Base-by-base conservation (phyloP, 805 yeast species). In the Blastobotrys muscicola region DNA sequence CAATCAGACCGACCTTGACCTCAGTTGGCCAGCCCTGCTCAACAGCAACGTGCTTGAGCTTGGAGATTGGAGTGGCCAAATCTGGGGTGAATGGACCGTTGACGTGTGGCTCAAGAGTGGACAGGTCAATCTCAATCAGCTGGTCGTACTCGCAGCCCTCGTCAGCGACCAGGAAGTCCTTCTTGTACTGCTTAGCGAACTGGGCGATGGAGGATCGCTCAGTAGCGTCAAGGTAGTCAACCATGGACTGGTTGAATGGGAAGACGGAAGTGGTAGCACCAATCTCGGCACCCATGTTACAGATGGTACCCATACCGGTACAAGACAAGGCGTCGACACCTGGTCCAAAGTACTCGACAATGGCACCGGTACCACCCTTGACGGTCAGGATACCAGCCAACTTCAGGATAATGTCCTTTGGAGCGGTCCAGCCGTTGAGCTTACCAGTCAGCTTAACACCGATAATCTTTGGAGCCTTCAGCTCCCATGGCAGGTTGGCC, bases 281-380 rank as follows among this genome's bases (percentile, higher is more conserved):
- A 56, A 89, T 87, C 71, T 89, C 97, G 55, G 97, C 97, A 75
- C 97, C 97, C 97, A 89, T 89, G 70, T 89, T 89, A 77, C 97
- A 89, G 70, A 89, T 89, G 58, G 97, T 89, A 65, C 94, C 97
- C 97, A 89, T 89, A 76, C 97, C 97, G 42, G 97, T 90, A 69
- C 95, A 86, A 41, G 95, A 84, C 67, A 89, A 81, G 47, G 90
- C 75, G 59, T 82, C 77, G 45, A 89, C 89, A 75, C 97, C 97
- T 44, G 81, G 87, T 66, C 97, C 97, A 60, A 82, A 89, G 74
- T 89, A 89, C 72, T 89, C 97, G 53, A 90, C 94, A 62, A 89
- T 87, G 64, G 78, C 78, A 67, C 97, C 97, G 45, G 97, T 89
- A 70, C 97, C 97, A 72, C 97, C 97, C 75, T 86, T 84, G 60